A percentile compares a stretch with the other conserved stretches of the same genome.
These are phyloP conservation scores for Fomitopsis schrenkii DNA, from an alignment of 1,284 basidiomycete species.

Conservation along the genomic window DNA sequence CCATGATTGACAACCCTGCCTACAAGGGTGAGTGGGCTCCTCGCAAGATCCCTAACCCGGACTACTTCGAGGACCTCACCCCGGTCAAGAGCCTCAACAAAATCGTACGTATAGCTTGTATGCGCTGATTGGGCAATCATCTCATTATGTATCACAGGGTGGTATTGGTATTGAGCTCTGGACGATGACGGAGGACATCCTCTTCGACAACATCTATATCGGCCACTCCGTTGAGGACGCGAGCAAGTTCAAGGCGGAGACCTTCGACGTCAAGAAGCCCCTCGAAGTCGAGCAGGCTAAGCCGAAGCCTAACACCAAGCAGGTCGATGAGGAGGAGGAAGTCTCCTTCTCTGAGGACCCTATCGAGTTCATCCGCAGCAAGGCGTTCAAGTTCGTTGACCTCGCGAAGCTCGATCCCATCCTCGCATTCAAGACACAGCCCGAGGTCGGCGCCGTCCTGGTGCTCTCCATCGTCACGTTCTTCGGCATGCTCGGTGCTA, in stretches of 20 bases:
- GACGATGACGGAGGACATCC: slow-evolving; percentile 98
- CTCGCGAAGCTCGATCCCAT: slow-evolving; percentile 71
- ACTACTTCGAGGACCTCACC: slow-evolving; percentile 85
- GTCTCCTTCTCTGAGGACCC: slow-evolving; percentile 70
- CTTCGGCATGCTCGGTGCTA: slow-evolving; percentile 77
- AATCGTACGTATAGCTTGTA: slow-evolving; percentile 53
- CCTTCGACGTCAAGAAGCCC: slow-evolving; percentile 76
- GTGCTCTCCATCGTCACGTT: slow-evolving; percentile 70
- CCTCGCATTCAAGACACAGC: slow-evolving; percentile 74
- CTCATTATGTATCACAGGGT: slow-evolving; percentile 41
- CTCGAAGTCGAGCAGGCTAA: slow-evolving; percentile 57
- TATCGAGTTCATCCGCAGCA: slow-evolving; percentile 73
- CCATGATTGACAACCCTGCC: slow-evolving; percentile 92
- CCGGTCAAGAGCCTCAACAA: slow-evolving; percentile 84
- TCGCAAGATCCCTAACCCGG: slow-evolving; percentile 89
- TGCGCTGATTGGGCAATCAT: not conserved
- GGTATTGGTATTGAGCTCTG: slow-evolving; percentile 97
- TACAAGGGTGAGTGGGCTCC: slow-evolving; percentile 98
- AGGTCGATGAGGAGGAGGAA: slow-evolving; percentile 53
- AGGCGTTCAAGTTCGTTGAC: slow-evolving; percentile 72
- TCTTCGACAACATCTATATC: slow-evolving; percentile 94
- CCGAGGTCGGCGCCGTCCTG: slow-evolving; percentile 80
- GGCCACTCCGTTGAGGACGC: slow-evolving; percentile 86
- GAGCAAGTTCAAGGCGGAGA: slow-evolving; percentile 55
- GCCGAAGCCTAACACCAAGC: slow-evolving; percentile 25